Evolutionary conservation across 108 stramenopile genomes (phyloP).

Genomic region (Ochromonas danica): DNA sequence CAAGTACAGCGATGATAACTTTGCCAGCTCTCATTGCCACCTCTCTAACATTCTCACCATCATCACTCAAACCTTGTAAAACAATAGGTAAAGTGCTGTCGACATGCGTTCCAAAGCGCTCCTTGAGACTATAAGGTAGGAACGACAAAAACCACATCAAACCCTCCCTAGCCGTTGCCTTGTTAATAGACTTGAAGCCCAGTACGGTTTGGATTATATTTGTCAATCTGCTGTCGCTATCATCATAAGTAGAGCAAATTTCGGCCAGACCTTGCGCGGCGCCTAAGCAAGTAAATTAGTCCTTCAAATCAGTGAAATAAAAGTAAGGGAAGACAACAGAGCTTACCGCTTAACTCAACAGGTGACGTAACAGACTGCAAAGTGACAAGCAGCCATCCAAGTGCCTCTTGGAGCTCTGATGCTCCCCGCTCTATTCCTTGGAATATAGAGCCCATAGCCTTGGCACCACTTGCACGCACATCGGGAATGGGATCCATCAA

Average conservation of each 20-base stretch:
- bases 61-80: constrained; percentile 86
- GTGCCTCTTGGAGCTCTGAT: constrained; percentile 76
- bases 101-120: constrained; percentile 76
- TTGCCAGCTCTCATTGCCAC: constrained; percentile 43
- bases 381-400: constrained; percentile 87
- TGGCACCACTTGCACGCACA: constrained; percentile 83
- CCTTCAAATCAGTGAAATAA: too few species aligned
- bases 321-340: too few species aligned
- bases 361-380: constrained; percentile 71
- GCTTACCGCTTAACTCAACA: constrained; percentile 90
- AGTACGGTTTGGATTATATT: constrained; percentile 55
- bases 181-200: constrained; percentile 76
- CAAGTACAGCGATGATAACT: constrained; percentile 74
- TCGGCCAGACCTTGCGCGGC: constrained; percentile 94
- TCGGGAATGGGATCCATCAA: constrained; percentile 91
- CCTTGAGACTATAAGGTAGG: constrained; percentile 82
- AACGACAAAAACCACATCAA: constrained; percentile 99
- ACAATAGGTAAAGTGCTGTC: constrained; percentile 83
- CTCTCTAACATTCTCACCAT: constrained; percentile 39
- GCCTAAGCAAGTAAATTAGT: too few species aligned
- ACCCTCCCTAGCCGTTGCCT: constrained; percentile 86
- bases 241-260: constrained; percentile 57
- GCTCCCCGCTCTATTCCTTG: constrained; percentile 76
- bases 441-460: constrained; percentile 85
- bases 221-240: neutral